Evolutionary conservation across 2,329 filamentous ascomycete genomes (phyloP).

Genomic region (Botryotinia narcissicola): DNA sequence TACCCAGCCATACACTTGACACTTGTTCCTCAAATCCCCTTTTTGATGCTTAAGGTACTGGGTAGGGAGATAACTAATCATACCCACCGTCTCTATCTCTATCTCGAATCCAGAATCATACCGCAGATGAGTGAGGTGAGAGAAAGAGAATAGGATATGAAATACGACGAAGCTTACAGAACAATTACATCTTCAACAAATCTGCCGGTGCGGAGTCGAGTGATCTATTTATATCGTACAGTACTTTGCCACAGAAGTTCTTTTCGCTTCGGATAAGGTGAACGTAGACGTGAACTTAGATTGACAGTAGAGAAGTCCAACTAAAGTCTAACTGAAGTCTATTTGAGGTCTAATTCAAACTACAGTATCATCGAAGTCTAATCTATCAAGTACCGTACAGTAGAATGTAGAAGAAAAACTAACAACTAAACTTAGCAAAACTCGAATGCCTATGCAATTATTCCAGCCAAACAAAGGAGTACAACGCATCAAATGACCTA

Average conservation of each 20-base stretch:
- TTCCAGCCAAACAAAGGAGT: slow-evolving; percentile 4
- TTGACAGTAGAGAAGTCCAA: not conserved
- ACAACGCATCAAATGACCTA: slow-evolving; percentile 13
- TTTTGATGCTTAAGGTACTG: not conserved
- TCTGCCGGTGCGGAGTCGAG: not conserved
- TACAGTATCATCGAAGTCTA: not conserved
- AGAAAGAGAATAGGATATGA: not conserved
- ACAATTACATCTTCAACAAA: not conserved
- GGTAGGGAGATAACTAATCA: not conserved
- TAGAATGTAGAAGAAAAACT: not conserved
- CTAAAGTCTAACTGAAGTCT: not conserved
- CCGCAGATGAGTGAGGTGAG: not conserved
- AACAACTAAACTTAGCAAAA: not conserved
- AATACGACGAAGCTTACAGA: not conserved
- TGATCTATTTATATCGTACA: not conserved
- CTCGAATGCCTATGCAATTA: not conserved
- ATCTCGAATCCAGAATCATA: not conserved
- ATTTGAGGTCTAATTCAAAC: not conserved
- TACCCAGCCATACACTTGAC: not conserved
- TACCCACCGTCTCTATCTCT: not conserved
- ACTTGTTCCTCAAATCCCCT: not conserved
- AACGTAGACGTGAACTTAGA: not conserved
- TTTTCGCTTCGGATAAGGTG: not conserved
- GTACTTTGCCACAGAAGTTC: not conserved
- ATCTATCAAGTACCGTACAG: not conserved